Percentiles rank a stretch among this genome's conserved stretches.
These are phyloP conservation scores for Solanum corneliomulleri DNA, from an alignment of 257 asterid genomes.

Conservation along the genomic window DNA sequence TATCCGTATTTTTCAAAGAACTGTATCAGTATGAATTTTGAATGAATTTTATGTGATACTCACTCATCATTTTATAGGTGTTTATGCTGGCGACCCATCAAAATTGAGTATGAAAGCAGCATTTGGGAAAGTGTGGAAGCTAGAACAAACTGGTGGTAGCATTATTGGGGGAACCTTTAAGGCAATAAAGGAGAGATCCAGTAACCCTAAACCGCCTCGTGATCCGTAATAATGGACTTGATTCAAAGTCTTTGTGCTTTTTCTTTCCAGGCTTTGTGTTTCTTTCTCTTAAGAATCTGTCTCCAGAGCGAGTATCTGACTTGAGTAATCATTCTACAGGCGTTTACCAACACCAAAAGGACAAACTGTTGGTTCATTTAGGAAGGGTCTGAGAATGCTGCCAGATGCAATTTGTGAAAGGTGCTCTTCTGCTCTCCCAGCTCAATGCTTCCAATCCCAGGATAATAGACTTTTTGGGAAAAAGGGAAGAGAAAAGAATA, in stretches of 20 bases:
- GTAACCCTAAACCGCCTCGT: conserved; percentile 44
- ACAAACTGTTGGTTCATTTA: conserved; percentile 94
- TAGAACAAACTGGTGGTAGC: conserved; percentile 92
- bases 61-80: conserved; percentile 36
- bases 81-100: conserved; percentile 97
- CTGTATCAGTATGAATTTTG: not conserved
- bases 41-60: not conserved
- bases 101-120: conserved; percentile 97
- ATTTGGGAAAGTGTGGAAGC: conserved; percentile 94
- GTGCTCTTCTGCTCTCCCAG: conserved; percentile 14
- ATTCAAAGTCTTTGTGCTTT: not conserved
- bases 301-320: conserved; percentile 7
- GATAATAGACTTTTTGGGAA: not conserved
- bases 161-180: conserved; percentile 86
- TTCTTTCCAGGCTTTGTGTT: conserved; percentile 8
- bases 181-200: conserved; percentile 59
- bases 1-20: not conserved
- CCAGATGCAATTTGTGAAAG: conserved; percentile 77
- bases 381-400: conserved; percentile 64
- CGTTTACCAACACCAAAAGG: conserved; percentile 92
- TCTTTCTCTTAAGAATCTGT: not conserved
- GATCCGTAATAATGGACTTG: conserved; percentile 60
- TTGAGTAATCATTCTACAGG: conserved; percentile 31
- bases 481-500: not conserved
- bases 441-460: not conserved